These are phyloP conservation scores for Saksenaea oblongispora DNA, from an alignment of 371 early-diverging fungal genomes.

Conservation along the genomic window DNA sequence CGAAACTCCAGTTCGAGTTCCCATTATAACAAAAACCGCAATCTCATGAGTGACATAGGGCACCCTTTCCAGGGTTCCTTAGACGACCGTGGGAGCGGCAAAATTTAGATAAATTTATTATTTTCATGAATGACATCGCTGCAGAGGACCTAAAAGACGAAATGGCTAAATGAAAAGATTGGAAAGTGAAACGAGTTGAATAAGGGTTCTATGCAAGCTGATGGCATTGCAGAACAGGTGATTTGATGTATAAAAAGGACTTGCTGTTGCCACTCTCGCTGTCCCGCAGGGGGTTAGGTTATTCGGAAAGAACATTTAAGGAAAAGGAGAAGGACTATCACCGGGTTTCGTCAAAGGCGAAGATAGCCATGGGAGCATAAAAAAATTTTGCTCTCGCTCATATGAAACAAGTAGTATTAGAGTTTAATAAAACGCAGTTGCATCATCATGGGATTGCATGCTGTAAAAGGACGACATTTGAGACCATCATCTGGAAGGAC, in stretches of 20 bases:
- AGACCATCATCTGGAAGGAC: constrained; percentile 3
- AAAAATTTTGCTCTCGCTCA: background rate
- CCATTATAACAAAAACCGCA: no score
- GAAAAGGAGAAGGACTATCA: background rate
- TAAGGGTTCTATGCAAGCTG: constrained; percentile 3
- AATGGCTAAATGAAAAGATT: background rate
- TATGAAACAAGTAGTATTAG: background rate
- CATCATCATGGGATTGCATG: constrained; percentile 4
- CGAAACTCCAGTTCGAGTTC: no score
- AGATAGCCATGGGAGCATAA: background rate
- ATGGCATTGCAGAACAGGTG: background rate
- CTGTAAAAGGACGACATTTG: constrained; percentile 5
- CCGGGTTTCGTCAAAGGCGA: background rate
- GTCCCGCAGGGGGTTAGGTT: background rate
- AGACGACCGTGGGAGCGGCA: no score
- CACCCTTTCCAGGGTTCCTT: no score
- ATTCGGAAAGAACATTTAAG: background rate
- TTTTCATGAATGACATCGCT: background rate
- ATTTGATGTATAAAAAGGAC: background rate
- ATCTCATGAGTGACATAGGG: no score
- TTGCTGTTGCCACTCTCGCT: background rate
- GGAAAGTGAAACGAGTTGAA: background rate
- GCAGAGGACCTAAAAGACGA: background rate
- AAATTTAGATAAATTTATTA: no score
- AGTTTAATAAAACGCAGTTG: background rate